These are phyloP conservation scores for Aspergillus ibericus DNA, from an alignment of 2,329 filamentous ascomycete species.

Conservation along the genomic window DNA sequence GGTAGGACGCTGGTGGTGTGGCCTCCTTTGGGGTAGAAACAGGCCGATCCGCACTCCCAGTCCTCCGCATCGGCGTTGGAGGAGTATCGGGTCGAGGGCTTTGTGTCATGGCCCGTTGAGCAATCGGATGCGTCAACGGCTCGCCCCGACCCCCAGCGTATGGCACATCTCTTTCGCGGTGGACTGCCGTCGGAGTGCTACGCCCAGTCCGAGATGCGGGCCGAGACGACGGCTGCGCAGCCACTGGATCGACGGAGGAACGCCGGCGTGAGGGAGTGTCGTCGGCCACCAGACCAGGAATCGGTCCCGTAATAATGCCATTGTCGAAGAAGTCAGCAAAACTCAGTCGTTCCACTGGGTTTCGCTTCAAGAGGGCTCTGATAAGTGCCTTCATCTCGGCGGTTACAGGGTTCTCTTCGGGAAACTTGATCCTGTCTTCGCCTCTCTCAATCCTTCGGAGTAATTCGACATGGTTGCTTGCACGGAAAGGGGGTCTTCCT, in stretches of 20 bases:
- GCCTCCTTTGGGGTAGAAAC: slow-evolving; percentile 27
- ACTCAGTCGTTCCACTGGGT: slow-evolving; percentile 77
- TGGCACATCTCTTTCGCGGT: slow-evolving; percentile 25
- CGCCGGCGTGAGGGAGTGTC: slow-evolving; percentile 54
- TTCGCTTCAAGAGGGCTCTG: slow-evolving; percentile 77
- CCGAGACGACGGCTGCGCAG: slow-evolving; percentile 13
- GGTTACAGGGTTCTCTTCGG: slow-evolving; percentile 69
- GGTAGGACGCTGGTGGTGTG: slow-evolving; percentile 25
- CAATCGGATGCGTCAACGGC: slow-evolving; percentile 18
- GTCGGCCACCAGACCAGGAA: slow-evolving; percentile 78
- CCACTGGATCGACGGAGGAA: slow-evolving; percentile 20
- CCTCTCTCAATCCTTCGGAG: slow-evolving; percentile 87
- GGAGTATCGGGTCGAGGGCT: slow-evolving; percentile 31
- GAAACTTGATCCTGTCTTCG: slow-evolving; percentile 82
- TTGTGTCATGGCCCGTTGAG: slow-evolving; percentile 42
- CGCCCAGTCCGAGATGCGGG: slow-evolving; percentile 20
- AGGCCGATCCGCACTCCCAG: slow-evolving; percentile 36
- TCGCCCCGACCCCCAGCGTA: slow-evolving; percentile 24
- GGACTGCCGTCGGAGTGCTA: slow-evolving; percentile 16
- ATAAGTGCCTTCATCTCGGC: slow-evolving; percentile 79
- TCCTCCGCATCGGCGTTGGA: slow-evolving; percentile 33
- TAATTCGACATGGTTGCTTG: slow-evolving; percentile 90
- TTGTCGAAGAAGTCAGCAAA: slow-evolving; percentile 85
- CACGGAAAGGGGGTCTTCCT: slow-evolving; percentile 85
- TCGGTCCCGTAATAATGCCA: slow-evolving; percentile 68